Conservation (phyloP, 257 asterid genomes). For the Nicotiana paniculata region DNA sequence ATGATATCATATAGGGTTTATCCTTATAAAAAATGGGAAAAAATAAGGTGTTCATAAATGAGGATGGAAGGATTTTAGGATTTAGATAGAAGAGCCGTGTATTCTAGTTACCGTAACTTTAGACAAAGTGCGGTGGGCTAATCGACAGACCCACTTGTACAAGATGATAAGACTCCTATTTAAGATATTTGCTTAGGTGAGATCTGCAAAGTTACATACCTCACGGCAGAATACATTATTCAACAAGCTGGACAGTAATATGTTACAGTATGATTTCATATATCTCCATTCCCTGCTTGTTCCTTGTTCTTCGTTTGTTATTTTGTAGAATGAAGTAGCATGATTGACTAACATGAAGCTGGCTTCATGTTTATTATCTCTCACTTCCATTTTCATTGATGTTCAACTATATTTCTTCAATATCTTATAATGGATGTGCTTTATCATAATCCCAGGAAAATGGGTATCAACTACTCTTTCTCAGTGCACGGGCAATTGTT, state of each 20-base stretch:
- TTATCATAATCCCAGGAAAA: conserved; percentile 54
- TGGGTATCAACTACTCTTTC: conserved; percentile 93
- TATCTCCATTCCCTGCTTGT: background rate
- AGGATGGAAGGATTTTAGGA: background rate
- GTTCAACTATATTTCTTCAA: background rate
- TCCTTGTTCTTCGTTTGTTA: background rate
- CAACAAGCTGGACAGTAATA: background rate
- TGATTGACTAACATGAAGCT: background rate
- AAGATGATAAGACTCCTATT: background rate
- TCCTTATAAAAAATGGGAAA: background rate
- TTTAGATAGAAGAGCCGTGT: background rate
- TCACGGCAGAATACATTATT: background rate
- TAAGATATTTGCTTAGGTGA: background rate
- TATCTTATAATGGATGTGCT: background rate
- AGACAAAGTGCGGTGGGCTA: background rate
- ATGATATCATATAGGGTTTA: background rate
- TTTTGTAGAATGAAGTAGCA: background rate
- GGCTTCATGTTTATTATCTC: background rate
- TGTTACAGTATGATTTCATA: background rate
- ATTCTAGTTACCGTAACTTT: background rate
- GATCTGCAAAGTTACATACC: background rate
- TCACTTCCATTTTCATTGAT: conserved; percentile 1
- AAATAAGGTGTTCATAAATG: background rate
- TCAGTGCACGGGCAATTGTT: conserved; percentile 98
- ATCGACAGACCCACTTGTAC: background rate